Evolutionary conservation across 108 stramenopile species (phyloP), one percentile per base, ranked within the genome.

Genomic region (Aureococcus anophagefferens): DNA sequence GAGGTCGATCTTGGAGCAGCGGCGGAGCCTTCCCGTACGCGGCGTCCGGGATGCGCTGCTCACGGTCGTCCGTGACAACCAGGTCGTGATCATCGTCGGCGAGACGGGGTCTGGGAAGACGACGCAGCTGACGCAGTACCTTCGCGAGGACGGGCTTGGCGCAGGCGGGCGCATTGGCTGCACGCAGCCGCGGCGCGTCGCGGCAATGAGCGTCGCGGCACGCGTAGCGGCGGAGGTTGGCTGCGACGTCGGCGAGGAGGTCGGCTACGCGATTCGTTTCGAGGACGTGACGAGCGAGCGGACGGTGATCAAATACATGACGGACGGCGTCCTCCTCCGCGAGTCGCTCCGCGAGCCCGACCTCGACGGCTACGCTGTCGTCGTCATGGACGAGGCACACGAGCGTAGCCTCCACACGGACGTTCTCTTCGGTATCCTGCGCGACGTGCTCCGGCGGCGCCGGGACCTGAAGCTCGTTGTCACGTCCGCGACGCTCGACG

Each of bases 321-420:
- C 94, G 5, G 98, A 99, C 79, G 98, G 98, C 33, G 96, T 99
- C 0, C 79, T 99, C 71, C 74, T 99, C 33, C 81, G 98, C 46
- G 98, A 99, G 81, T 89, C 91, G 29, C 80, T 99, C 46, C 87
- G 92, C 35, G 94, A 94, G 78, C 89, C 94, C 9, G 94, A 94
- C 78, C 78, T 98, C 72, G 96, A 96, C 74, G 88, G 86, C 73
- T 98, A 98, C 80, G 79, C 86, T 35, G 89, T 88, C 33, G 72
- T 93, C 28, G 88, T 98, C 46, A 97, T 99, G 96, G 98, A 99
- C 75, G 98, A 99, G 79, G 96, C 96, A 0, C 98, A 99, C 78
- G 98, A 99, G 77, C 79, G 96, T 30, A 83, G 82, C 62, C 75
- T 99, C 35, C 94, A 98, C 76, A 98, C 95, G 16, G 98, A 99